A percentile compares a stretch with the other conserved stretches of the same genome.
phyloP scores from a whole-genome alignment of 306 rosid genomes.

The Acmispon strigosus region DNA sequence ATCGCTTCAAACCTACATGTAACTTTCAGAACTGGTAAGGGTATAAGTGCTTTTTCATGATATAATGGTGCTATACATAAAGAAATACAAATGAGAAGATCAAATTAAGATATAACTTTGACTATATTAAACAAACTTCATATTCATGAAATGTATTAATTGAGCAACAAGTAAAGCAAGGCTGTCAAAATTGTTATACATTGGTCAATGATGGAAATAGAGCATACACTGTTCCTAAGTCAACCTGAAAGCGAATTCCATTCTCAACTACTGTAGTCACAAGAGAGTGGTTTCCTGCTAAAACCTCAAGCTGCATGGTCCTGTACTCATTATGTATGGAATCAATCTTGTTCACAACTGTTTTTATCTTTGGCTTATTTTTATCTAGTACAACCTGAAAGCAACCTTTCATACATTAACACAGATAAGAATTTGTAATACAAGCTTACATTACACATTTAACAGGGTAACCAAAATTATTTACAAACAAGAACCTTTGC shows the following conservation, averaged over 20 bases:
- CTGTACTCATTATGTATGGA: conserved; percentile 80
- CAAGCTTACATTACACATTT: neutral
- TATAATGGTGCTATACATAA: neutral
- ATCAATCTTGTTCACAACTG: conserved; percentile 84
- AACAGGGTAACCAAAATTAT: neutral
- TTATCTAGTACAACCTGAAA: conserved; percentile 89
- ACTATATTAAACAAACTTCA: neutral
- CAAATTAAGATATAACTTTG: neutral
- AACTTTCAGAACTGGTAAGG: neutral
- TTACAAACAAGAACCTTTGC: conserved; percentile 55
- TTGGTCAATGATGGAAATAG: conserved; percentile 23
- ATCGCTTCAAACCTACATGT: neutral
- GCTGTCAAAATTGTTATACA: conserved; percentile 6
- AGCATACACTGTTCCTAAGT: conserved; percentile 87
- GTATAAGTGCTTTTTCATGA: neutral
- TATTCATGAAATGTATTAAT: conserved; percentile 6
- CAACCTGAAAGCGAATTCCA: conserved; percentile 83
- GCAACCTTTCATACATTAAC: conserved; percentile 8
- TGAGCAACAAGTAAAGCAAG: conserved; percentile 10
- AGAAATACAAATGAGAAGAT: conserved; percentile 1
- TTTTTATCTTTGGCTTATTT: conserved; percentile 78
- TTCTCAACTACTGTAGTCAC: conserved; percentile 82
- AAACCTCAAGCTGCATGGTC: conserved; percentile 95
- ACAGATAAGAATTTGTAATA: conserved; percentile 4
- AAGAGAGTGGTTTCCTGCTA: conserved; percentile 91